A percentile compares a stretch with the other conserved stretches of the same genome.
phyloP scores from a whole-genome alignment of 73 alveolate species.

The Paramecium primaurelia region DNA sequence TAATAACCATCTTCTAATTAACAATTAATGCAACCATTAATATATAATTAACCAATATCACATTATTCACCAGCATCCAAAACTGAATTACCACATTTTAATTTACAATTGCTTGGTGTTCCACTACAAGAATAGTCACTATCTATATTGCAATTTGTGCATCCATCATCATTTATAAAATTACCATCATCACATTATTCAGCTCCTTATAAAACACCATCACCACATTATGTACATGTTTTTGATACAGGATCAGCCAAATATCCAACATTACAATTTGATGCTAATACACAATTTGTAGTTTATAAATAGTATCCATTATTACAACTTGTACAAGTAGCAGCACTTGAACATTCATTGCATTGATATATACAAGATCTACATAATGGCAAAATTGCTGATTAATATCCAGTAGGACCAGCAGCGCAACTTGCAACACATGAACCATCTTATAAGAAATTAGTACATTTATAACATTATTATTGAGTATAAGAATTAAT shows the following conservation, averaged over 20 bases:
- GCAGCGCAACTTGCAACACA: constrained; percentile 4
- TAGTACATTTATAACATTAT: background rate
- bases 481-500: background rate
- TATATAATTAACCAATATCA: constrained; percentile 22
- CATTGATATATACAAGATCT: background rate
- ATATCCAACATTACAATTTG: background rate
- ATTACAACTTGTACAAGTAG: background rate
- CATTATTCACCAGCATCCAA: constrained; percentile 63
- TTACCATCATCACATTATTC: constrained; percentile 70
- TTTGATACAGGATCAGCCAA: constrained; percentile 24
- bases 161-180: constrained; percentile 63
- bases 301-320: background rate
- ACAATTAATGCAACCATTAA: constrained; percentile 66
- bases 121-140: constrained; percentile 44
- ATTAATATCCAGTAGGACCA: background rate
- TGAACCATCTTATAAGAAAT: background rate
- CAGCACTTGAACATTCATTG: background rate
- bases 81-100: constrained; percentile 64
- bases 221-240: constrained; percentile 51
- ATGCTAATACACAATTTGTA: background rate
- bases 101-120: constrained; percentile 24
- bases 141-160: constrained; percentile 59
- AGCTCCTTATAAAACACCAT: constrained; percentile 51
- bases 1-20: constrained; percentile 60
- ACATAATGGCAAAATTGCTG: background rate